Evolutionary conservation across 1,284 basidiomycete species (phyloP), one percentile per base, ranked within the genome.

Genomic region (Volvariella surrecta): DNA sequence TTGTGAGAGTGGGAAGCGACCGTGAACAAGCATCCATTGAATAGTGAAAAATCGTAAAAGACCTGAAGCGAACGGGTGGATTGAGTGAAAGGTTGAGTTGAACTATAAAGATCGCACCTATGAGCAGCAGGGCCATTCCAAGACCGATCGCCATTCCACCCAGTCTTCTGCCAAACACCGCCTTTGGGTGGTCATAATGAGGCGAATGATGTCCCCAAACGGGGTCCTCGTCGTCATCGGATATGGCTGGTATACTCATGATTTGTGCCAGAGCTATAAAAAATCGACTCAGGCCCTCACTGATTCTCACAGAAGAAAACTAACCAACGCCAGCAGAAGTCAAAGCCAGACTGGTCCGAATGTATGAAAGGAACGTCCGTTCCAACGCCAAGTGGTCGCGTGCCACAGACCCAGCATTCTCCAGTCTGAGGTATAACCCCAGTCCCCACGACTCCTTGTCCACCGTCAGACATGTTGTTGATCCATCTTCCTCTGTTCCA

Each of bases 341-440:
- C 30, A 80, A 67, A 1, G 76, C 67, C 39, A 77, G 55, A 52
- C 74, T 75, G 7, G 77, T 79, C 28, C 76, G 61, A 42, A 76
- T 64, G 51, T 78, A 80, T 10, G 76, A 73, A 19, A 79, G 61
- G 57, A 74, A 79, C 3, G 76, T 79, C 31, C 76, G 61, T 52
- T 79, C 73, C 6, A 64, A 72, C 3, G 78, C 74, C 15, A 80
- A 63, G 53, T 81, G 78, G 54, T 80, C 78, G 46, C 77, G 62
- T 4, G 76, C 77, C 34, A 77, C 74, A 49, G 71, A 75, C 7
- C 74, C 74, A n/a, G 64, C 64, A 55, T 79, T 79, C 54, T 76
- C 67, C 32, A 78, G 58, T 18, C 22, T 41, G 31, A 45, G 17
- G 1, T 39, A 45, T n/a, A 40, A 11, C 32, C 21, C 24, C 24